Evolutionary conservation across 2,329 filamentous ascomycete genomes (phyloP).

Genomic region (Exserohilum rostratum): DNA sequence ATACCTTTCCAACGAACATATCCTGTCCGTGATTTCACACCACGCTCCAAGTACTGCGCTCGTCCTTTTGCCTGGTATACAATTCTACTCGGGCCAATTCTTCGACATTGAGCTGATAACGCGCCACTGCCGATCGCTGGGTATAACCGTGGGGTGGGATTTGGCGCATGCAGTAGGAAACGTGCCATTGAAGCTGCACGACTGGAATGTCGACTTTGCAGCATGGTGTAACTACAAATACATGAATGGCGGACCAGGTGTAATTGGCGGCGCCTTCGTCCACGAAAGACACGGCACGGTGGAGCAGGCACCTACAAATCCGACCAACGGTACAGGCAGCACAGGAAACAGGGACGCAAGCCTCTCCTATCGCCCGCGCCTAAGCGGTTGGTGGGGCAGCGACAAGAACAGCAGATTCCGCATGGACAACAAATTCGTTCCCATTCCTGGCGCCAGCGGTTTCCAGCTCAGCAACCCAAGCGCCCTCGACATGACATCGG

Average conservation of each 20-base stretch:
- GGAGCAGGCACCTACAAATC: slow-evolving; percentile 15
- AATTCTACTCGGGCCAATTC: slow-evolving; percentile 90
- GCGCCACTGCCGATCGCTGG: slow-evolving; percentile 71
- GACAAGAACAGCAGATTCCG: slow-evolving; percentile 77
- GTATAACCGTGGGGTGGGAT: slow-evolving; percentile 83
- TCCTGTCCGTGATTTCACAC: slow-evolving; percentile 74
- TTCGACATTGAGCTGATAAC: slow-evolving; percentile 86
- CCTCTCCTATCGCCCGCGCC: slow-evolving; percentile 65
- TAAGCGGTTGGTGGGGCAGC: slow-evolving; percentile 87
- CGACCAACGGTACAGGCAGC: slow-evolving; percentile 20
- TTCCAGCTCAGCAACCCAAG: slow-evolving; percentile 88
- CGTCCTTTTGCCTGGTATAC: slow-evolving; percentile 82
- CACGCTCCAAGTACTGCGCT: slow-evolving; percentile 76
- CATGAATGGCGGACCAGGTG: slow-evolving; percentile 82
- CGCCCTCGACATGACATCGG: slow-evolving; percentile 76
- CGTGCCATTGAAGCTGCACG: slow-evolving; percentile 77
- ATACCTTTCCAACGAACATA: slow-evolving; percentile 72
- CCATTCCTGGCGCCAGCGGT: slow-evolving; percentile 77
- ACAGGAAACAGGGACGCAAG: slow-evolving; percentile 41
- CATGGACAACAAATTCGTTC: slow-evolving; percentile 82
- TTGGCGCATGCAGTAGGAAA: slow-evolving; percentile 87
- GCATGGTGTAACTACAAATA: slow-evolving; percentile 97
- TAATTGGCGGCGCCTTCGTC: slow-evolving; percentile 80
- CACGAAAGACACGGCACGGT: slow-evolving; percentile 74
- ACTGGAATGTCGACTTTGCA: slow-evolving; percentile 91